Base-by-base conservation (phyloP, 257 asterid species). In the Rhazya stricta region DNA sequence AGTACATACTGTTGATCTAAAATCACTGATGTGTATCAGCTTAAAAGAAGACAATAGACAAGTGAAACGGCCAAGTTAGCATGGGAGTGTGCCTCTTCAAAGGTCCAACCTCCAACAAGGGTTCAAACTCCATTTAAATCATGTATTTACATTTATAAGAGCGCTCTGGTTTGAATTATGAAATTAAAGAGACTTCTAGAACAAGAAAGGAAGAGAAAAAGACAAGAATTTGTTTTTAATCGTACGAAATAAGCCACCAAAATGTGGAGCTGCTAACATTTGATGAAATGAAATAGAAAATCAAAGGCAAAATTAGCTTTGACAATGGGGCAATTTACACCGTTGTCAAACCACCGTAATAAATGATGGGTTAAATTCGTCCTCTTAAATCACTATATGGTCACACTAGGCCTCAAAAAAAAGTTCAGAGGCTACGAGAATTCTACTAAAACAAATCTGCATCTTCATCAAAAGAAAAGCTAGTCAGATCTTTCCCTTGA, bases 401-500 rank as follows among this genome's bases (percentile, higher is more conserved):
- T 23, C 50, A 32, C 30, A 27, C 43, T 12, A 54, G 67, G 51
- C 42, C 67, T 54, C 37, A n/a, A 29, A 69, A 48, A 29, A 71
- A 51, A 68, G 12, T n/a, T n/a, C n/a, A n/a, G n/a, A n/a, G n/a
- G n/a, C n/a, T n/a, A 23, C 11, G 75, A 74, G 3, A 63, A 58
- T 46, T 75, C 23, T 51, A 48, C 85, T 85, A 86, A 81, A 87
- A 84, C 54, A 88, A 81, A 72, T 80, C 77, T 25, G 81, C 79
- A 80, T 45, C 77, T 25, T 86, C 88, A 77, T 80, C 90, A 82
- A 88, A 84, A 9, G 83, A 78, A 74, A 87, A 76, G 78, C 74
- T 74, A 65, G 68, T 71, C 73, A 84, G 87, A 72, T 86, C 91
- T 84, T 87, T 87, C 79, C 84, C 79, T 5, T 81, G 86, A 75